Percentiles rank a stretch among this genome's conserved stretches.
Evolutionary conservation across 164 flowering plant genomes (phyloP).

Genomic region (Santalum album): DNA sequence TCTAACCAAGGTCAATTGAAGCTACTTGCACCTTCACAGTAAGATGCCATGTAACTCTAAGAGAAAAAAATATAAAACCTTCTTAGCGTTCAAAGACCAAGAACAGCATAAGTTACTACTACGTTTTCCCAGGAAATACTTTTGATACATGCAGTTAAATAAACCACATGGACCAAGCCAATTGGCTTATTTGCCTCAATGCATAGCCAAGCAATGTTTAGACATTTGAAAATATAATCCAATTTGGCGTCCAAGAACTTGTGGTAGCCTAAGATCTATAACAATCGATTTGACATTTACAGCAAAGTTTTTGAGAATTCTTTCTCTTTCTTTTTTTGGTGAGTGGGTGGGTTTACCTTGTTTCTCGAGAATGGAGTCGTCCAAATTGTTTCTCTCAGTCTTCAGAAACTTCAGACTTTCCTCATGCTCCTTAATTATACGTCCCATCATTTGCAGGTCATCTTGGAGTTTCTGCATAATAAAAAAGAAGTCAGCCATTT

Average conservation of each 20-base stretch:
- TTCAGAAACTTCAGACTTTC: conserved; percentile 49
- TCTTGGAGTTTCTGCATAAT: conserved; percentile 61
- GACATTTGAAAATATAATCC: background rate
- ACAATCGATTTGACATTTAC: background rate
- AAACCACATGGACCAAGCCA: too few species aligned
- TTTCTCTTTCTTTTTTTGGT: too few species aligned
- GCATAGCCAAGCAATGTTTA: too few species aligned
- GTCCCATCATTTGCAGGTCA: conserved; percentile 47
- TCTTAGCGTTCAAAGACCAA: too few species aligned
- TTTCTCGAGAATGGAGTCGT: conserved; percentile 62
- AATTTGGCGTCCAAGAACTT: background rate
- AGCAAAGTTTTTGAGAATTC: too few species aligned
- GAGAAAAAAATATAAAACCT: too few species aligned
- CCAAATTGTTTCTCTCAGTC: conserved; percentile 35
- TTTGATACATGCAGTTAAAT: too few species aligned
- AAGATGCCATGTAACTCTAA: too few species aligned
- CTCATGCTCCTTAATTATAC: conserved; percentile 63
- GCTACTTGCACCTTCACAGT: too few species aligned
- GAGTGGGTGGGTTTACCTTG: conserved; percentile 58
- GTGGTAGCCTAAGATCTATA: background rate
- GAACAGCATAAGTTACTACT: too few species aligned
- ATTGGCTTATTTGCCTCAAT: too few species aligned
- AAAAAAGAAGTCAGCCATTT: background rate
- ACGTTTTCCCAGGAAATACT: too few species aligned
- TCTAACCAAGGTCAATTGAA: background rate